Base-by-base conservation (phyloP, 805 yeast species). In the Maudiozyma saulgeensis region DNA sequence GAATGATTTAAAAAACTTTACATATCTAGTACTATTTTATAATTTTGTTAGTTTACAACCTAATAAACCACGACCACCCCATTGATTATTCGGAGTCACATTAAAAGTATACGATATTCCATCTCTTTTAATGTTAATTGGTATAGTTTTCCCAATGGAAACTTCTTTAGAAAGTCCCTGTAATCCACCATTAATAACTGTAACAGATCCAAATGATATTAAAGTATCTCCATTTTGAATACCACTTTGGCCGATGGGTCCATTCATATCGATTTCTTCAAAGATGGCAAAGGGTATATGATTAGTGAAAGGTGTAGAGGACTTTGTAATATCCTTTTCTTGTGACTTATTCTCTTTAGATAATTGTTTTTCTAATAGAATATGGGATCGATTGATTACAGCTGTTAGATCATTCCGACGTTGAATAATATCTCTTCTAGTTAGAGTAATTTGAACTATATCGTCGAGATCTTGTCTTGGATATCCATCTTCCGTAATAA, bases 381-480 rank as follows among this genome's bases (percentile, higher is more conserved):
- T n/a, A n/a, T 35, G 38, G 9, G 38, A 35, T 35, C 18, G 15
- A n/a, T 35, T 35, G 18, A 35, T 35, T n/a, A 35, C 38, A 13
- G 18, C 15, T 18, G 7, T 38, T 1, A 38, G 71, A 65, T 91
- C 97, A 59, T 88, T 90, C 50, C 82, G 72, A 15, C 38, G 38
- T 35, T 35, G 38, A n/a, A 35, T 35, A 32, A 90, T 79, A 58
- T 76, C 77, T 9, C 80, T 76, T 51, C 96, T 69, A 0, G 81
- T 61, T 9, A 76, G 63, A 47, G 96, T 69, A 12, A 88, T 72
- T 46, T 76, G 76, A 2, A 88, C 79, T 4, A 91, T 15, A 15
- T 35, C 84, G 58, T 91, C 95, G 26, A 91, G 74, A 60, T 91
- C 97, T 16, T 72, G 64, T 41, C 97, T 69, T 0, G 99, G 99